Conservation (phyloP, 306 rosid genomes). For the Acacia acuminata region DNA sequence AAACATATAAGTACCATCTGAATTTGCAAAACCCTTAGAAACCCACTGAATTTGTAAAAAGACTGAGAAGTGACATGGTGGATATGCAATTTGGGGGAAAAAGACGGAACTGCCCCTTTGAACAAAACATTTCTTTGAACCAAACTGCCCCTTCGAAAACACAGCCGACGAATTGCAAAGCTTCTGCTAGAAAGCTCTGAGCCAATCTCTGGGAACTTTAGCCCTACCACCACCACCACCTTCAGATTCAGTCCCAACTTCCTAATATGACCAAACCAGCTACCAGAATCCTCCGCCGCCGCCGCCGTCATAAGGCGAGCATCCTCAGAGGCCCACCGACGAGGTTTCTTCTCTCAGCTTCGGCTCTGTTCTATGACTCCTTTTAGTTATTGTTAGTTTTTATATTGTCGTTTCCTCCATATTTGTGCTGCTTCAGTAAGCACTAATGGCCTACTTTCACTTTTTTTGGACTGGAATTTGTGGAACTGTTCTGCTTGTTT, state of each 20-base stretch:
- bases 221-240: constrained; percentile 50
- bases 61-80: no score
- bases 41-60: no score
- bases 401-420: neutral
- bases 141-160: neutral
- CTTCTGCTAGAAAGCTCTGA: constrained; percentile 80
- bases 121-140: no score
- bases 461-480: neutral
- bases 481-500: constrained; percentile 9
- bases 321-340: constrained; percentile 34
- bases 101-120: no score
- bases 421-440: neutral
- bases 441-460: neutral
- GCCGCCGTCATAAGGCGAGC: constrained; percentile 36
- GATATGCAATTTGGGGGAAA: no score
- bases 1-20: no score
- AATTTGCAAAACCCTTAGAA: no score
- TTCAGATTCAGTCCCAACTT: constrained; percentile 28
- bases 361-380: neutral
- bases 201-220: constrained; percentile 70
- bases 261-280: constrained; percentile 39
- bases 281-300: constrained; percentile 43
- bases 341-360: constrained; percentile 42
- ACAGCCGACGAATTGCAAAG: constrained; percentile 30
- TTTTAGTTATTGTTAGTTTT: neutral